Evolutionary conservation across 176 grass and related monocot genomes (phyloP), one percentile per base, ranked within the genome.

Genomic region (Cenchrus fungigraminus): DNA sequence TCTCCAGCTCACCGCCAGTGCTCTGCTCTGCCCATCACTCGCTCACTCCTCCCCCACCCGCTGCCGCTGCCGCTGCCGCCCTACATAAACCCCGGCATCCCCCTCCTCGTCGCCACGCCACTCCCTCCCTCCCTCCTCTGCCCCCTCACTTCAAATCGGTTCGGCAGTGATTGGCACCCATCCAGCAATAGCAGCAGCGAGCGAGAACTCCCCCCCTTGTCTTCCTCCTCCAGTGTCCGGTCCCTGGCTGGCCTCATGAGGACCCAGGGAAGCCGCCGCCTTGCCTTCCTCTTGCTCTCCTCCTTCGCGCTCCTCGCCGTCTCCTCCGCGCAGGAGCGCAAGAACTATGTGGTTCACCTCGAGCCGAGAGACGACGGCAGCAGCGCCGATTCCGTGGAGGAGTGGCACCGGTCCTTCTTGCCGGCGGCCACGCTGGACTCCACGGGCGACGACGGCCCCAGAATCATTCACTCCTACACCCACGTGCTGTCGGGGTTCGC

Each of bases 261-360:
- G 54, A 46, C 5, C 63, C 64, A 61, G 8, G 25, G 29, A 1
- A 22, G 40, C 60, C 53, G 68, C 50, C 61, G 61, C 50, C 40
- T 79, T 4, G 4, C 8, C 29, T 1, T 42, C 44, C 6, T 73
- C 56, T 25, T 82, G 59, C 4, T 89, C 0, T 12, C 77, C 62
- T 65, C 53, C 46, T 74, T 61, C 0, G 59, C 52, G 13, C 52
- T 54, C 11, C 25, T 84, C 0, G 52, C 52, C 9, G 68, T 16
- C 34, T n/a, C 61, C 69, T 16, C 17, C 3, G 80, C 44, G 68
- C 62, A 74, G 65, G 73, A 79, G 74, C 74, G 89, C 29, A 91
- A 88, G 65, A 93, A 87, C 88, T 91, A 91, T 9, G 89, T 93
- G 3, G 87, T 93, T 12, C 91, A 91, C 43, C 87, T 93, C 43